Evolutionary conservation across 805 yeast species (phyloP).

Genomic region (Wickerhamiella kurtzmanii): DNA sequence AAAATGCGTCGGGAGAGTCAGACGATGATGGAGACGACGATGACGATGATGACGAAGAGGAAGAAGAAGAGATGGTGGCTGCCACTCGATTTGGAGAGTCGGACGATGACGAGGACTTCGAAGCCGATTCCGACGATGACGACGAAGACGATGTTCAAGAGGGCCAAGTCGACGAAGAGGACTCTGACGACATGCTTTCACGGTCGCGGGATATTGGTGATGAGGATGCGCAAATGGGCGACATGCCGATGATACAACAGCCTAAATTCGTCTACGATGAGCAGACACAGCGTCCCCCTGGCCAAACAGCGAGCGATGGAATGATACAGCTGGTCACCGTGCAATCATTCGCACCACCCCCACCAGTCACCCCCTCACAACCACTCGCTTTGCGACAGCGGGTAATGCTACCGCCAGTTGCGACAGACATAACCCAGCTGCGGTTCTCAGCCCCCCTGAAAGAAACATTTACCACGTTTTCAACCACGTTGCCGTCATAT

Average conservation of each 20-base stretch:
- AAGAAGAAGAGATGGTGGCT: constrained; percentile 10
- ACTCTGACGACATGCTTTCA: constrained; percentile 4
- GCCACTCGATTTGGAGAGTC: constrained; percentile 10
- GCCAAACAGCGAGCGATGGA: constrained; percentile 14
- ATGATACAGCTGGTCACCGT: constrained; percentile 18
- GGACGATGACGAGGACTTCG: constrained; percentile 14
- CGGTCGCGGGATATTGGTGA: not conserved
- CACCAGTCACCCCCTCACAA: constrained; percentile 2
- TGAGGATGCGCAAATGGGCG: not conserved
- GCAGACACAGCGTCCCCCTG: constrained; percentile 16
- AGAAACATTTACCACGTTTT: constrained; percentile 16
- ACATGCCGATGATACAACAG: constrained; percentile 10
- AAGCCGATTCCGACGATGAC: constrained; percentile 15
- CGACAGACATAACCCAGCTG: constrained; percentile 18
- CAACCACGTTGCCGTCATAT: constrained; percentile 32
- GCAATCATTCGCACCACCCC: constrained; percentile 14
- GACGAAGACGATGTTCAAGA: constrained; percentile 22
- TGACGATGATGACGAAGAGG: constrained; percentile 21
- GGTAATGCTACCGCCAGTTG: constrained; percentile 13
- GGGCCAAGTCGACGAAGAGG: constrained; percentile 14
- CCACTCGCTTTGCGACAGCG: constrained; percentile 1
- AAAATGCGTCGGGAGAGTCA: constrained; percentile 4
- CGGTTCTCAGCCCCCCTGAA: constrained; percentile 18
- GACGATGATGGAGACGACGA: constrained; percentile 20
- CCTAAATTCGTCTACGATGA: constrained; percentile 18